Base-by-base conservation (phyloP, 352 stramenopile species). In the Globisporangium parvum region DNA sequence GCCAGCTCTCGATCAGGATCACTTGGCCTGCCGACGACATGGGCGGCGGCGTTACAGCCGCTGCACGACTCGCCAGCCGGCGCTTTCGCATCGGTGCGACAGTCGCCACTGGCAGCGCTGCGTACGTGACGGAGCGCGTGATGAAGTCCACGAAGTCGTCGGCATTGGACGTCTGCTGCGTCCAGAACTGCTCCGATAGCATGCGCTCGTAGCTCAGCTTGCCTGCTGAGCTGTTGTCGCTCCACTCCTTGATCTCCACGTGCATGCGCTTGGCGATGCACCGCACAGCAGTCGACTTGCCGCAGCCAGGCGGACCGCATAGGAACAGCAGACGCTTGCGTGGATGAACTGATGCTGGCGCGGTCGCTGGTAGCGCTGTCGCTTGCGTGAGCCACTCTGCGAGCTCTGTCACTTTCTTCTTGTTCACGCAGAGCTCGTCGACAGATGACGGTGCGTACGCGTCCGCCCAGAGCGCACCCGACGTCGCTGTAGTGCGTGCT, bases 121-220 rank as follows among this genome's bases (percentile, higher is more conserved):
- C 63, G 49, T 94, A 94, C 23, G 68, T 80, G 28, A 80, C 69
- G 0, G 79, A 88, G 23, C 77, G 75, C 51, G 81, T 65, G 53
- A 94, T 77, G 51, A 94, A 94, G 40, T 90, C 77, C 26, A 70
- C 71, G 59, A 94, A 92, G 64, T 94, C 80, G 41, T 91, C 75
- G 12, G 74, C 72, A 12, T 66, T 47, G 17, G 81, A 87, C 5
- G 71, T 52, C n/a, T 88, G 73, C 4, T 62, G 60, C 0, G 56
- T 69, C 46, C 68, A 75, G 47, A 80, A 79, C 5, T 90, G 71
- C 40, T 86, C 70, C 17, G 59, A 54, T 33, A 90, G 45, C 57
- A 69, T 72, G 17, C 76, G 65, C 46, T 88, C 67, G 45, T 83
- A 89, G 47, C 70, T 59, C 3, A 91, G 46, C 40, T 72, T 71